phyloP scores from a whole-genome alignment of 1,284 basidiomycete genomes.

The Ceratobasidium sp. region DNA sequence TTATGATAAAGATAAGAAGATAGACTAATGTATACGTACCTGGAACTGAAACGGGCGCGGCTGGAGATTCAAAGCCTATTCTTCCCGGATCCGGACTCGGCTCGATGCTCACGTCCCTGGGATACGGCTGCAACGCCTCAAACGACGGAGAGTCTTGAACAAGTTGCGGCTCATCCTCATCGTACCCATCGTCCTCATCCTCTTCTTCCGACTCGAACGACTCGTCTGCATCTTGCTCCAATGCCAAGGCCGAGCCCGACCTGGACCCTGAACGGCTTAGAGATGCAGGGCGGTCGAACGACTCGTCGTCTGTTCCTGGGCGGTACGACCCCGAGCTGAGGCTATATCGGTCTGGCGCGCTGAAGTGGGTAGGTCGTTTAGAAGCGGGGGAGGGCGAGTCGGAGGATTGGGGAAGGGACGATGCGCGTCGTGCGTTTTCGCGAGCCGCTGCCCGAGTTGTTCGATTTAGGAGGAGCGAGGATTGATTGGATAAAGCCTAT shows the following conservation, averaged over 20 bases:
- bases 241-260: conserved; percentile 6
- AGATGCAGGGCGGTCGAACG: conserved; percentile 22
- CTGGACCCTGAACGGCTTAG: not conserved
- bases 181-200: conserved; percentile 11
- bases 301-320: conserved; percentile 1
- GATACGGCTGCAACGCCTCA: conserved; percentile 25
- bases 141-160: conserved; percentile 21
- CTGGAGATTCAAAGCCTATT: conserved; percentile 1
- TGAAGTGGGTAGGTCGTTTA: conserved; percentile 14
- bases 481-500: conserved; percentile 26
- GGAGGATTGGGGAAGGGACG: conserved; percentile 3
- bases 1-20: conserved; percentile 7
- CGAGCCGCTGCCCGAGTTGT: conserved; percentile 21
- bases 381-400: not conserved
- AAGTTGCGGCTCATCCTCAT: conserved; percentile 16
- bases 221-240: conserved; percentile 1
- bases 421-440: conserved; percentile 13
- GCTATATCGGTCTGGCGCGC: conserved; percentile 22
- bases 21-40: conserved; percentile 5
- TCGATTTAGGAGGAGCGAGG: conserved; percentile 29
- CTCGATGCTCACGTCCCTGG: conserved; percentile 36
- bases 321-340: not conserved
- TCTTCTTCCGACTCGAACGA: not conserved
- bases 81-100: conserved; percentile 19
- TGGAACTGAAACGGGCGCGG: not conserved